phyloP scores from a whole-genome alignment of 192 early-diverging fungal species.

The Coemansia sp. region DNA sequence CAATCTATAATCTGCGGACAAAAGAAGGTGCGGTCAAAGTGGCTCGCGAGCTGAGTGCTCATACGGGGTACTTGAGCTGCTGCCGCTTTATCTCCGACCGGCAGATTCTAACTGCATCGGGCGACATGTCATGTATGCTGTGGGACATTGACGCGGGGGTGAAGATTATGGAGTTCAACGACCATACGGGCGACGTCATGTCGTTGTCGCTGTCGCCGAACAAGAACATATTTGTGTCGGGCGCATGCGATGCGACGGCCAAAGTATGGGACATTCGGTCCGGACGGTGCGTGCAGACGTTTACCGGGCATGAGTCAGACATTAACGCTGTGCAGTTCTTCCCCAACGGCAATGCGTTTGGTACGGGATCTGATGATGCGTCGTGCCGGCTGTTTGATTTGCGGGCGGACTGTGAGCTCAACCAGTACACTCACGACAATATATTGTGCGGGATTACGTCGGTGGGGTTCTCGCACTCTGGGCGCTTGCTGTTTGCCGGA shows the following conservation, averaged over 20 bases:
- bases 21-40: constrained; percentile 93
- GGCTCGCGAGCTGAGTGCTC: constrained; percentile 91
- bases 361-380: constrained; percentile 97
- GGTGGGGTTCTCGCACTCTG: constrained; percentile 95
- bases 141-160: constrained; percentile 99
- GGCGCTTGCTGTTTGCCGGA: constrained; percentile 95
- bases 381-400: constrained; percentile 97
- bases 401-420: constrained; percentile 96
- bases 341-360: constrained; percentile 97
- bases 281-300: constrained; percentile 96
- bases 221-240: constrained; percentile 96
- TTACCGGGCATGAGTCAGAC: constrained; percentile 97
- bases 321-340: constrained; percentile 99
- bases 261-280: constrained; percentile 99
- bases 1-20: constrained; percentile 96
- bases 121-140: constrained; percentile 99
- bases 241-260: constrained; percentile 96
- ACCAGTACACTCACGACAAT: constrained; percentile 97
- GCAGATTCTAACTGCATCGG: constrained; percentile 92
- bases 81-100: constrained; percentile 96
- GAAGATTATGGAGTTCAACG: constrained; percentile 95
- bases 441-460: constrained; percentile 99
- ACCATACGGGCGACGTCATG: constrained; percentile 99
- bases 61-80: constrained; percentile 97
- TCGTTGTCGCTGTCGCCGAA: constrained; percentile 89